Percentiles rank a stretch among this genome's conserved stretches.
These are phyloP conservation scores for Epicoccum nigrum DNA, from an alignment of 2,329 filamentous ascomycete genomes.

Conservation along the genomic window DNA sequence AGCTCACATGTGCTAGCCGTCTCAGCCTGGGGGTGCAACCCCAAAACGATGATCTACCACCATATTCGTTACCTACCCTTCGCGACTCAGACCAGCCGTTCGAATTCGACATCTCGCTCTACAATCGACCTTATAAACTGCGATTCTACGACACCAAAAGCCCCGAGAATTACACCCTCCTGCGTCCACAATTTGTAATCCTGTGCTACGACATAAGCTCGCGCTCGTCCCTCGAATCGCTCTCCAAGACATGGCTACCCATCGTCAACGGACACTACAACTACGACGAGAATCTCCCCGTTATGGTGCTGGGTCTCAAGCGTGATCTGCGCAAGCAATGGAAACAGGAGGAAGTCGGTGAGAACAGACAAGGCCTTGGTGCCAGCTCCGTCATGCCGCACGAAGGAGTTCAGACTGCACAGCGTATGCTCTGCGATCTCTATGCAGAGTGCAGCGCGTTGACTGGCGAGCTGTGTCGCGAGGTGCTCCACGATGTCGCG, in stretches of 20 bases:
- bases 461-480: conserved; percentile 64
- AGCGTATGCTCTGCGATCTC: conserved; percentile 65
- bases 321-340: conserved; percentile 59
- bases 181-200: conserved; percentile 61
- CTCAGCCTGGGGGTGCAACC: conserved; percentile 41
- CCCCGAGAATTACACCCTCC: conserved; percentile 62
- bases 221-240: conserved; percentile 56
- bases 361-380: conserved; percentile 44
- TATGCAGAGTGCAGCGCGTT: conserved; percentile 68
- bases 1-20: conserved; percentile 23
- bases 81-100: conserved; percentile 65
- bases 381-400: conserved; percentile 56
- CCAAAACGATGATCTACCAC: conserved; percentile 36
- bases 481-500: conserved; percentile 67
- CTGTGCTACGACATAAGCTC: conserved; percentile 65
- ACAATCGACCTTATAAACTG: conserved; percentile 60
- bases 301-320: conserved; percentile 66
- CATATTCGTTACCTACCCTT: conserved; percentile 51
- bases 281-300: conserved; percentile 57
- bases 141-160: conserved; percentile 64
- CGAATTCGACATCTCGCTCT: conserved; percentile 63
- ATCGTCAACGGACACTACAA: conserved; percentile 60
- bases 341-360: conserved; percentile 45
- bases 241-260: conserved; percentile 54
- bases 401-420: conserved; percentile 57